Base-by-base conservation (phyloP, 164 flowering plant genomes). In the Tetrastigma voinierianum region DNA sequence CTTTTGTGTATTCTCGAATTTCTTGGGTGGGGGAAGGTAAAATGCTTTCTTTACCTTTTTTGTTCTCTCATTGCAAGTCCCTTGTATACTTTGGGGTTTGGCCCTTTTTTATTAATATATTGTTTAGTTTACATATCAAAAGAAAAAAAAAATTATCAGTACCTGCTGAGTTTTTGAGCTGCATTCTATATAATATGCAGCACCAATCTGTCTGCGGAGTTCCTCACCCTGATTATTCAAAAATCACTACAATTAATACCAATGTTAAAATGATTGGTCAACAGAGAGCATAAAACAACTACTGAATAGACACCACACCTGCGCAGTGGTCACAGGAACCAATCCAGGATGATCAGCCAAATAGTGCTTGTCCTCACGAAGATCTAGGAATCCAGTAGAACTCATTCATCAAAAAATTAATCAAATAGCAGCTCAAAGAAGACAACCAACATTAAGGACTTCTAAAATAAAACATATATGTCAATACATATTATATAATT, bases 81-180 rank as follows among this genome's bases (percentile, higher is more conserved):
- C n/a, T n/a, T n/a, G n/a, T n/a, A n/a, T n/a, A n/a, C n/a, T n/a
- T n/a, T n/a, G n/a, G n/a, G n/a, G n/a, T n/a, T n/a, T n/a, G n/a
- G n/a, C n/a, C n/a, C n/a, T n/a, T n/a, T n/a, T n/a, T n/a, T n/a
- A n/a, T n/a, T n/a, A n/a, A n/a, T n/a, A n/a, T n/a, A n/a, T n/a
- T n/a, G n/a, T n/a, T n/a, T 19, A 51, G 15, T 21, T 12, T 17
- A 65, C 9, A 4, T n/a, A n/a, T n/a, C n/a, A n/a, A n/a, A n/a
- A n/a, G n/a, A n/a, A n/a, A n/a, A n/a, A n/a, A n/a, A n/a, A n/a
- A n/a, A n/a, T 32, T 32, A 59, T 10, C 45, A 25, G 19, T 74
- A 92, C 99, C 96, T 92, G 99, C 81, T 95, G 99, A 69, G 99
- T 95, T 83, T 95, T 95, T 51, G 99, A 95, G 87, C 99, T 95